phyloP scores from a whole-genome alignment of 176 grass and related monocot genomes.

The Thinopyrum elongatum region DNA sequence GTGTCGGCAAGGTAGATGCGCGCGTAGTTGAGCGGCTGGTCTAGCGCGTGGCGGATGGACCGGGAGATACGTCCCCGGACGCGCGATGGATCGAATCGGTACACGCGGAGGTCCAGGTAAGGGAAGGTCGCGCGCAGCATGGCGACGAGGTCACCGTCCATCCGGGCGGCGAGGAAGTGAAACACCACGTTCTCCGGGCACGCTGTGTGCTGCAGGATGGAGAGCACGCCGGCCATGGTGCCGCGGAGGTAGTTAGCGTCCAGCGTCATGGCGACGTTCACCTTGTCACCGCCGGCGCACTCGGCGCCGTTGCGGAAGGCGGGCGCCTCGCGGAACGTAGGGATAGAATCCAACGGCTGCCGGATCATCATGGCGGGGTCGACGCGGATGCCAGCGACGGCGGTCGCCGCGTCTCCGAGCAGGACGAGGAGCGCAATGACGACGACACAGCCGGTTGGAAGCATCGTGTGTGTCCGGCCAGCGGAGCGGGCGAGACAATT shows the following conservation, averaged over 20 bases:
- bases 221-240: conserved; percentile 64
- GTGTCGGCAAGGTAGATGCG: conserved; percentile 72
- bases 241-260: conserved; percentile 74
- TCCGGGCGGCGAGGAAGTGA: conserved; percentile 58
- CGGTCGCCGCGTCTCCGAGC: background rate
- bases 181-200: conserved; percentile 65
- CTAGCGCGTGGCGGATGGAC: conserved; percentile 66
- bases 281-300: conserved; percentile 26
- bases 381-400: background rate
- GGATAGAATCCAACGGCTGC: conserved; percentile 11
- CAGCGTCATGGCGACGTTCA: conserved; percentile 82
- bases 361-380: conserved; percentile 31
- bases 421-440: background rate
- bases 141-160: conserved; percentile 26
- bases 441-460: background rate
- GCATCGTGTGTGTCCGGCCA: conserved; percentile 2
- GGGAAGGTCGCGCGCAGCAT: conserved; percentile 46
- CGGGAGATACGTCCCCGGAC: conserved; percentile 71
- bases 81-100: conserved; percentile 64
- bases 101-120: conserved; percentile 54
- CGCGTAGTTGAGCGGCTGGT: conserved; percentile 81
- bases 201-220: conserved; percentile 70
- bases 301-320: conserved; percentile 58
- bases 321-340: conserved; percentile 52
- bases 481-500: background rate